Percentiles rank a stretch among this genome's conserved stretches.
Conservation (phyloP, 768 basidiomycete species). For the Melanogaster broomeanus region DNA sequence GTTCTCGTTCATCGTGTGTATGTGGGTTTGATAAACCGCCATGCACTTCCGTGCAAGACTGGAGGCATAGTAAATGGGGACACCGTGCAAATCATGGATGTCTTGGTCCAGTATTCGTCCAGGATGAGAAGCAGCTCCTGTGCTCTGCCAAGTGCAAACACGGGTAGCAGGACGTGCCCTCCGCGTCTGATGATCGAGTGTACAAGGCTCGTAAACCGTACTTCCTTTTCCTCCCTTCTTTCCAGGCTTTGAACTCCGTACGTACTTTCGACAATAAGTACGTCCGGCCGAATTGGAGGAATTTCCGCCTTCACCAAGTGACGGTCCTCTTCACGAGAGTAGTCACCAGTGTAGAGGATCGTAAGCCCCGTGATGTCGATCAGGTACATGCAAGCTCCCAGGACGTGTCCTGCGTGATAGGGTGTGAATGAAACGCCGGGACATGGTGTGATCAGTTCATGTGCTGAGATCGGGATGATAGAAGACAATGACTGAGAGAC, state of each 20-base stretch:
- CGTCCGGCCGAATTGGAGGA: constrained; percentile 87
- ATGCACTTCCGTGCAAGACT: constrained; percentile 93
- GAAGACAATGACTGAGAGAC: constrained; percentile 78
- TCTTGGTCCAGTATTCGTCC: constrained; percentile 94
- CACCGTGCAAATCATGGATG: constrained; percentile 90
- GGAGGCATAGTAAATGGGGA: constrained; percentile 95
- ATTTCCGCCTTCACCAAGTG: constrained; percentile 96
- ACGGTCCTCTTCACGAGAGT: constrained; percentile 93
- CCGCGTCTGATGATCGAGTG: constrained; percentile 87
- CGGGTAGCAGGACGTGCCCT: constrained; percentile 91
- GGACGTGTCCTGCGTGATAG: constrained; percentile 95
- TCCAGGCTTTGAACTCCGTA: constrained; percentile 93
- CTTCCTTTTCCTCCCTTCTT: constrained; percentile 84
- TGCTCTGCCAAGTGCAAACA: constrained; percentile 92
- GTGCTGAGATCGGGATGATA: constrained; percentile 86
- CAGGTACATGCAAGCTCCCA: constrained; percentile 96
- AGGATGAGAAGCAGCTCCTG: constrained; percentile 91
- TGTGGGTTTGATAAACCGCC: constrained; percentile 96
- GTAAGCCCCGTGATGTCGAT: constrained; percentile 94
- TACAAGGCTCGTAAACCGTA: constrained; percentile 87
- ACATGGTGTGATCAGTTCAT: constrained; percentile 86
- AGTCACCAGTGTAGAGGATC: constrained; percentile 96
- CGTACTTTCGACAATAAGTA: constrained; percentile 95
- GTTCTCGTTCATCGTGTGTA: constrained; percentile 94
- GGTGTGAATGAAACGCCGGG: constrained; percentile 93